A percentile compares a stretch with the other conserved stretches of the same genome.
Evolutionary conservation across 2,329 filamentous ascomycete genomes (phyloP).

Genomic region (Aaosphaeria pasadenensis): DNA sequence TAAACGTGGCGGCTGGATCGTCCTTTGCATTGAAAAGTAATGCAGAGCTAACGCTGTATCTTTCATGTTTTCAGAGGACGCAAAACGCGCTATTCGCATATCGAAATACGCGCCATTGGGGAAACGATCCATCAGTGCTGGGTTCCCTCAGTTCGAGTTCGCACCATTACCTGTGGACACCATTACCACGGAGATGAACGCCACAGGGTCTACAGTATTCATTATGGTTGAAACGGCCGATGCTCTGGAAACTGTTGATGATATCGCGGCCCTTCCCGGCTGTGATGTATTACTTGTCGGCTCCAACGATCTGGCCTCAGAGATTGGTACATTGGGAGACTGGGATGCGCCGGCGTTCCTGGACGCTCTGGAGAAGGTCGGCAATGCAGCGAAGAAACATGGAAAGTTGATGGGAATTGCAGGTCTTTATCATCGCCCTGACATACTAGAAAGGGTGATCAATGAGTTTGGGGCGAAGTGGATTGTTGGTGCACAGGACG

Average conservation of each 20-base stretch:
- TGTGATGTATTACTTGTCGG: conserved; percentile 50
- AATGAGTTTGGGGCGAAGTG: neutral
- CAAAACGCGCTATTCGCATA: neutral
- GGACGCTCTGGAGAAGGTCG: neutral
- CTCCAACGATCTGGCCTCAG: conserved; percentile 45
- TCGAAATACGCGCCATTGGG: neutral
- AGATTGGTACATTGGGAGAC: conserved; percentile 1
- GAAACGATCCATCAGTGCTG: conserved; percentile 4
- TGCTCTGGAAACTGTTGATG: conserved; percentile 33
- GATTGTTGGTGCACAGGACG: neutral
- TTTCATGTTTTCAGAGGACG: neutral
- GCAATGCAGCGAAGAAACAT: neutral
- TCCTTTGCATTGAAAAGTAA: neutral
- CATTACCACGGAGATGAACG: conserved; percentile 2
- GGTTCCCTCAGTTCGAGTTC: conserved; percentile 2
- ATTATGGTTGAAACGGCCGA: conserved; percentile 33
- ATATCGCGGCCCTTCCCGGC: conserved; percentile 47
- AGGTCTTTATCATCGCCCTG: neutral
- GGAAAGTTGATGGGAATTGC: neutral
- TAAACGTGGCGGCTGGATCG: neutral
- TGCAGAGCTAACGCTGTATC: neutral
- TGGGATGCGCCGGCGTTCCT: conserved; percentile 1
- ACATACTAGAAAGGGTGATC: neutral
- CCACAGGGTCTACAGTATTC: conserved; percentile 3
- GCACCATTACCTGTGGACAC: neutral